Base-by-base conservation (phyloP, 2,329 filamentous ascomycete species). In the Fusarium mundagurra region DNA sequence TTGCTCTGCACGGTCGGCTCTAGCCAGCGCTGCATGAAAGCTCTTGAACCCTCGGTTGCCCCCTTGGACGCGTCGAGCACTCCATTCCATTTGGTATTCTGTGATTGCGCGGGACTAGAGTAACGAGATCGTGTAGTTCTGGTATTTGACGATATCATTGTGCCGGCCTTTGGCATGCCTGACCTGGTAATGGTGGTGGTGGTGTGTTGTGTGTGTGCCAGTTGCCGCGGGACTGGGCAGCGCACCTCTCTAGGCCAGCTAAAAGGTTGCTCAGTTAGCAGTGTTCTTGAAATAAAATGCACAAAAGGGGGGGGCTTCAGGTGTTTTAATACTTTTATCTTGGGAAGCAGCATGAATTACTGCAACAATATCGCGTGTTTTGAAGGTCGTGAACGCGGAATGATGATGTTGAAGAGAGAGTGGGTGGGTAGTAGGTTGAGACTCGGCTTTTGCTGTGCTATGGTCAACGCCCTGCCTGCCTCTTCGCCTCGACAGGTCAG, bases 1-100 rank as follows among this genome's bases (percentile, higher is more conserved):
- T 88, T 89, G 82, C 84, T 86, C 82, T 89, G 88, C 44, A 90
- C 83, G 13, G 87, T 84, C 17, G 89, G 89, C 80, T 91, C 89
- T 73, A 91, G 81, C 89, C 89, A 91, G 69, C 84, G 84, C 72
- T 87, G 84, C 87, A 91, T 86, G 68, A 90, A 86, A 22, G 82
- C 81, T 74, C 84, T 84, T 68, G 87, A 84, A 24, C 81, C 82
- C 61, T 80, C 82, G 11, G 76, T 78, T 18, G 80, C 72, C 64
- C 70, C 78, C 77, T 81, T 83, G 75, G 83, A 73, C 75, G 82
- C 74, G 80, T 87, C 81, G 78, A 83, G 75, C 58, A 82, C 64
- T 73, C 80, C 79, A 71, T 77, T 81, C 64, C 75, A 73, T 69
- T 71, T 75, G 65, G 75, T 75, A 71, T 77, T 82, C 64, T 76